phyloP scores from a whole-genome alignment of 805 yeast genomes.

The Candida ortonii region DNA sequence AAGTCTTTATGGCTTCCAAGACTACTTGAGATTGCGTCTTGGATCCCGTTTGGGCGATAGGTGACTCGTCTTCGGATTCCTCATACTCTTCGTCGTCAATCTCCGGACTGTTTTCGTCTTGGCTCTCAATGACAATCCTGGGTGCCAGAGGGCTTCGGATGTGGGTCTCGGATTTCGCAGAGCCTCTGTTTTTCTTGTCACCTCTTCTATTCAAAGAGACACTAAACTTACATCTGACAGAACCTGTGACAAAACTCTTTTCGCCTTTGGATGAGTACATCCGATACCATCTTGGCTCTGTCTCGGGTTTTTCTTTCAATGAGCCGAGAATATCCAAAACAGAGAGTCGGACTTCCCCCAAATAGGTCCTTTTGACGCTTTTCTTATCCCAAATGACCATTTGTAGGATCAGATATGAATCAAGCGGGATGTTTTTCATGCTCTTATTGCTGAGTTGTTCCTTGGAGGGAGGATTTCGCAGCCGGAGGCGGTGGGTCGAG shows the following conservation, averaged over 20 bases:
- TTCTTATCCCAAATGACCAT: constrained; percentile 23
- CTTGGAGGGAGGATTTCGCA: constrained; percentile 18
- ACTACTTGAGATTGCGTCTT: constrained; percentile 1
- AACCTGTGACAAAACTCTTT: constrained; percentile 29
- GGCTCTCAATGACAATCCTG: neutral
- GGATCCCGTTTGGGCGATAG: constrained; percentile 1
- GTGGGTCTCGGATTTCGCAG: neutral
- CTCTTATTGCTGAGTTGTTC: constrained; percentile 4
- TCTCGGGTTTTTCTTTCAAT: constrained; percentile 10
- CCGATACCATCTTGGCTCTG: constrained; percentile 21
- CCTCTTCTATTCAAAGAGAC: constrained; percentile 7
- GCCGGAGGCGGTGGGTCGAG: constrained; percentile 12
- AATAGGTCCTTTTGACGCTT: constrained; percentile 21
- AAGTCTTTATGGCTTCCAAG: constrained; percentile 11
- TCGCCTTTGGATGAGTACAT: constrained; percentile 25
- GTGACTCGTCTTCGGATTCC: constrained; percentile 15
- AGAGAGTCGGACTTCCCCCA: constrained; percentile 30
- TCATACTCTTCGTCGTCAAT: constrained; percentile 21
- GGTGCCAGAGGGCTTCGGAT: neutral
- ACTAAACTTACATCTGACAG: constrained; percentile 23
- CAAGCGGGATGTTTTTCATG: constrained; percentile 8
- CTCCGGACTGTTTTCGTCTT: constrained; percentile 15
- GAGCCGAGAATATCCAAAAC: constrained; percentile 22
- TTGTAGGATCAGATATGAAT: constrained; percentile 16
- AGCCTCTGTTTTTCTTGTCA: neutral